Conservation (phyloP, 495 filamentous ascomycete genomes). For the Neurospora cerealis region DNA sequence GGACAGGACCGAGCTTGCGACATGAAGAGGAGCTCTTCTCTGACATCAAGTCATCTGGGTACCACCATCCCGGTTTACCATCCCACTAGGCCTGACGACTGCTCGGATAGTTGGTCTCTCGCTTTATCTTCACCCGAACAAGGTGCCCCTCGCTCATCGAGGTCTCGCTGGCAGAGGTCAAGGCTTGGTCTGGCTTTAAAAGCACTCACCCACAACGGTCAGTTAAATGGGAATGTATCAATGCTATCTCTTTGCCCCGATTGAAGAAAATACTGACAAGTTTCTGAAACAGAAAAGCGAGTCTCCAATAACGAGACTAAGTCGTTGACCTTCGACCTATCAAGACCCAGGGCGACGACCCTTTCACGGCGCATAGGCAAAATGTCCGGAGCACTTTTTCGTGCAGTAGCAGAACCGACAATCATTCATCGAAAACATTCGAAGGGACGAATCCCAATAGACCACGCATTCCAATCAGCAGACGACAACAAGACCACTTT, state of each 20-base stretch:
- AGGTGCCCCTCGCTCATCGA: constrained; percentile 15
- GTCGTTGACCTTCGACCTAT: neutral
- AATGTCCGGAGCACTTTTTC: constrained; percentile 34
- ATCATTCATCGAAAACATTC: constrained; percentile 33
- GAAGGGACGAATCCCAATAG: constrained; percentile 25
- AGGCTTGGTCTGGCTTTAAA: constrained; percentile 35
- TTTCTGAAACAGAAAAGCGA: neutral
- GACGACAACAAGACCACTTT: neutral
- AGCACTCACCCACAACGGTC: constrained; percentile 36
- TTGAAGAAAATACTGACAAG: neutral
- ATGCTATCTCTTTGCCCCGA: neutral
- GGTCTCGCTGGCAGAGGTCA: constrained; percentile 29
- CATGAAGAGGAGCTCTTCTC: constrained; percentile 17
- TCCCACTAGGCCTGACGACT: neutral
- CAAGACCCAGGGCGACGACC: constrained; percentile 10
- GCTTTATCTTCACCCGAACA: neutral
- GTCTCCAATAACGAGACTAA: neutral
- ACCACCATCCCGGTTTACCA: constrained; percentile 2
- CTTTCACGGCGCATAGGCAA: constrained; percentile 20
- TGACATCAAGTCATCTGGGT: constrained; percentile 7
- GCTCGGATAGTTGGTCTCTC: neutral
- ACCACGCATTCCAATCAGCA: constrained; percentile 10
- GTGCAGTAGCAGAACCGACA: constrained; percentile 31
- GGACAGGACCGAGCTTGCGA: constrained; percentile 10
- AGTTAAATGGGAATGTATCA: neutral